Percentiles rank a stretch among this genome's conserved stretches.
phyloP scores from a whole-genome alignment of 1,139 yeast genomes.

The Blastobotrys aristatus region DNA sequence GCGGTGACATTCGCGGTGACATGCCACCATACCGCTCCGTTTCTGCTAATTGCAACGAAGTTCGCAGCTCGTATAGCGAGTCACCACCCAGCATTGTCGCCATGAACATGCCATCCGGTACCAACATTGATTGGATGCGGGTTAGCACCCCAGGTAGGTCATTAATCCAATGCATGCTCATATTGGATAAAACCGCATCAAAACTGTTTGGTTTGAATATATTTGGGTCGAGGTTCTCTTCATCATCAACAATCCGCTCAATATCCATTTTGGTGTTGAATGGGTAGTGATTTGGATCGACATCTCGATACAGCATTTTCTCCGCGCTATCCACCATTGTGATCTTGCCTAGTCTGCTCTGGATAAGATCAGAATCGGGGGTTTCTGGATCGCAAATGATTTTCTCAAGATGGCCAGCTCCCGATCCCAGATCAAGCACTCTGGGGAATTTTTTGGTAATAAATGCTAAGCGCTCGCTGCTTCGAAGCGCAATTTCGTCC shows the following conservation, averaged over 20 bases:
- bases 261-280: conserved; percentile 44
- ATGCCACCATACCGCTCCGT: conserved; percentile 74
- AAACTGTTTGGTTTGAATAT: conserved; percentile 37
- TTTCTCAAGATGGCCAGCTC: conserved; percentile 57
- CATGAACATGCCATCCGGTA: conserved; percentile 79
- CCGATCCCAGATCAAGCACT: conserved; percentile 68
- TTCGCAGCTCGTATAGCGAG: conserved; percentile 72
- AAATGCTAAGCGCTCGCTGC: conserved; percentile 71
- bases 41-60: conserved; percentile 77
- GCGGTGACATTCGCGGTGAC: conserved; percentile 75
- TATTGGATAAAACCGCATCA: conserved; percentile 70
- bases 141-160: conserved; percentile 63
- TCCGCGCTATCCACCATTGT: conserved; percentile 65
- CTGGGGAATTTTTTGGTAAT: conserved; percentile 58
- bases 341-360: conserved; percentile 49
- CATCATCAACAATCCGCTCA: conserved; percentile 57
- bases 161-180: conserved; percentile 81
- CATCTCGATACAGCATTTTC: conserved; percentile 50
- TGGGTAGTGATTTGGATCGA: conserved; percentile 29
- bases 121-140: conserved; percentile 55
- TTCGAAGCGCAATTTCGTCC: conserved; percentile 67
- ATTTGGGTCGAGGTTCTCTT: conserved; percentile 42
- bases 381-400: conserved; percentile 33
- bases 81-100: conserved; percentile 86
- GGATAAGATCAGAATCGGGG: conserved; percentile 48